Evolutionary conservation across 1,284 basidiomycete genomes (phyloP), one percentile per base, ranked within the genome.

Genomic region (Coriolopsis trogii): DNA sequence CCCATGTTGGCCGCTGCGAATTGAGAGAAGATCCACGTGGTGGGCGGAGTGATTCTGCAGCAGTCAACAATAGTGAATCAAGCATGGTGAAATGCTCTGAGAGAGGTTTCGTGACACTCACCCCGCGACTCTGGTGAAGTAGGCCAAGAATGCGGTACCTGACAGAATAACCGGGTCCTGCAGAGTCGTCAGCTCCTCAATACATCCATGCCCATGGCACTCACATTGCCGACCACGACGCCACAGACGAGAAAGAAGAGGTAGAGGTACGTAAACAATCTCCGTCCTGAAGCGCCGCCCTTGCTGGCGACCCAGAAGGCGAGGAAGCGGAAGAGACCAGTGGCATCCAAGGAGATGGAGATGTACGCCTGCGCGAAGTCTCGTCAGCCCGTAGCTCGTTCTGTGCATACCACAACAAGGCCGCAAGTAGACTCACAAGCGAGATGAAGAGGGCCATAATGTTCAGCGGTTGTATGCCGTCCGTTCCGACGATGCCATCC

Each of bases 361-460:
- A 98, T 90, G 73, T 98, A 99, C 0, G 95, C 95, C 79, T 82
- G 25, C 1, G n/a, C 13, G 31, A 10, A 16, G 6, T 3, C 9
- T 2, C n/a, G n/a, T n/a, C n/a, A n/a, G n/a, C n/a, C n/a, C n/a
- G n/a, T n/a, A n/a, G n/a, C n/a, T n/a, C n/a, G n/a, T n/a, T n/a
- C n/a, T n/a, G n/a, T n/a, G n/a, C n/a, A n/a, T n/a, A n/a, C n/a
- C n/a, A n/a, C n/a, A n/a, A n/a, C n/a, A n/a, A n/a, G n/a, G n/a
- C n/a, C n/a, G n/a, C n/a, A n/a, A 33, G 28, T 18, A 21, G 12
- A 68, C 73, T 54, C 51, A 80, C 82, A 47, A 98, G 78, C 2
- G 90, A 91, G 59, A 94, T 85, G 73, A 98, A 98, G 4, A 98
- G 76, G 24, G 93, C 91, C 69, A 98, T 83, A 55, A 98, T 94